Percentiles rank a stretch among this genome's conserved stretches.
Evolutionary conservation across 768 basidiomycete species (phyloP).

Genomic region (Dacryopinax spathularia): DNA sequence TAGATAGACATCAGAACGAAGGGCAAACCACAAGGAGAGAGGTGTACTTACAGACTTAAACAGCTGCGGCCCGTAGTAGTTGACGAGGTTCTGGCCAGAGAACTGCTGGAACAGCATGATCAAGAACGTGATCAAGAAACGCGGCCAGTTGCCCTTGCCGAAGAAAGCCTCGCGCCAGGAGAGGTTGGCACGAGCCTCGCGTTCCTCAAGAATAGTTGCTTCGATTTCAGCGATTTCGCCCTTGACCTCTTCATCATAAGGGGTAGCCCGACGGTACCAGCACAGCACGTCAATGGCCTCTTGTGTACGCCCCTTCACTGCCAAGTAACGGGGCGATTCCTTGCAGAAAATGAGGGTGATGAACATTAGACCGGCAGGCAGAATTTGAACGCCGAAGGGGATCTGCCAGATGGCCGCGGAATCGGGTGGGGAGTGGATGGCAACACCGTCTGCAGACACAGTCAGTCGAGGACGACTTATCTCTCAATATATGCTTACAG

Average conservation of each 20-base stretch:
- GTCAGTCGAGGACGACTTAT: background rate
- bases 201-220: background rate
- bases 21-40: background rate
- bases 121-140: constrained; percentile 3
- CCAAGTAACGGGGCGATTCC: background rate
- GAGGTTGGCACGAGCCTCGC: background rate
- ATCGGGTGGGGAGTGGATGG: background rate
- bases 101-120: constrained; percentile 4
- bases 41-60: background rate
- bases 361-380: background rate
- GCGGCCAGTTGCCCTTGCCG: constrained; percentile 1
- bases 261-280: background rate
- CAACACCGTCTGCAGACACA: background rate
- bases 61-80: constrained; percentile 1
- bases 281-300: background rate
- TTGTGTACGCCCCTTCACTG: background rate
- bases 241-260: background rate
- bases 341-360: background rate
- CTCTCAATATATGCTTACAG: constrained; percentile 30
- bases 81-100: background rate
- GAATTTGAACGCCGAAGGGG: background rate
- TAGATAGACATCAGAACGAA: background rate
- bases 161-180: background rate
- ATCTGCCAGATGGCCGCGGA: background rate
- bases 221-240: background rate